Evolutionary conservation across 331 rosid species (phyloP).

Genomic region (Malus hybrid): DNA sequence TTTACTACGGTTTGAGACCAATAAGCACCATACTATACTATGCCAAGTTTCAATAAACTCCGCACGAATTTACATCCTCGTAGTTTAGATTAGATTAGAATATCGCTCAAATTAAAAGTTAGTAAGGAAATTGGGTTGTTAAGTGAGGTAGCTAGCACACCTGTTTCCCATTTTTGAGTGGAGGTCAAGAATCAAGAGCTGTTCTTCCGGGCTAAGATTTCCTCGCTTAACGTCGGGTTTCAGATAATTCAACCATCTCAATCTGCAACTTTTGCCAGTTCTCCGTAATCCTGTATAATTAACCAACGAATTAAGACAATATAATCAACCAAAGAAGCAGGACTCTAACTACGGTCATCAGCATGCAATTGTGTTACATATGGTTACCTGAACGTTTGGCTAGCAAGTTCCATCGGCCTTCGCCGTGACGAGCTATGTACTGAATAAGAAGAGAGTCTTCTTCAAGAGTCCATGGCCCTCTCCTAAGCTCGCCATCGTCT

Average conservation of each 20-base stretch:
- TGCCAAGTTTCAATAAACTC: neutral
- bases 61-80: too few species aligned
- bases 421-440: constrained; percentile 45
- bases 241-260: constrained; percentile 80
- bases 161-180: constrained; percentile 75
- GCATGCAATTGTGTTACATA: neutral
- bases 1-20: neutral
- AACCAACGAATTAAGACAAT: neutral
- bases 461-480: constrained; percentile 71
- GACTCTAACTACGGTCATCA: neutral
- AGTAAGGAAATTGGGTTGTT: neutral
- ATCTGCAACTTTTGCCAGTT: constrained; percentile 81
- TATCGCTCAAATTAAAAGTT: neutral
- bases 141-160: constrained; percentile 11
- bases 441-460: constrained; percentile 55
- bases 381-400: constrained; percentile 51
- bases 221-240: constrained; percentile 72
- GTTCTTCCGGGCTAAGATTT: constrained; percentile 52
- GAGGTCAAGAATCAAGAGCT: constrained; percentile 59
- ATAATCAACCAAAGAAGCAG: neutral
- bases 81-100: neutral
- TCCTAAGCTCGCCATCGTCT: constrained; percentile 43
- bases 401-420: constrained; percentile 71
- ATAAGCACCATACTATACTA: neutral
- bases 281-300: constrained; percentile 45